Percentiles rank a stretch among this genome's conserved stretches.
Evolutionary conservation across 169 alveolate species (phyloP).

Genomic region (Cryptosporidium sp.): DNA sequence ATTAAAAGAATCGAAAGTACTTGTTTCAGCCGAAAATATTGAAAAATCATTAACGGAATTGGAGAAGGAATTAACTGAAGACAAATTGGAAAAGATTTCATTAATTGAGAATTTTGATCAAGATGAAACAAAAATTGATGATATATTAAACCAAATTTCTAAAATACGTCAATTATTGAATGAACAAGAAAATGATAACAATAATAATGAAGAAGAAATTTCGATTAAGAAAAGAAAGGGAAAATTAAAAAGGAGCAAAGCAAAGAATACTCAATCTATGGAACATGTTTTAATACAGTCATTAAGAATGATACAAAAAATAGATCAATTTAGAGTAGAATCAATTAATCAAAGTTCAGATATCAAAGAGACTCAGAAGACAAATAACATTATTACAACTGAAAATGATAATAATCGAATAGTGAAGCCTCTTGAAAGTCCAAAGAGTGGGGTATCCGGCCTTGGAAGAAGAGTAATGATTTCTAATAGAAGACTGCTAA

Average conservation of each 20-base stretch:
- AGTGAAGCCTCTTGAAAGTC: slow-evolving; percentile 1
- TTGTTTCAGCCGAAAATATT: not conserved
- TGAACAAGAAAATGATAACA: not conserved
- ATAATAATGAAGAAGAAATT: not conserved
- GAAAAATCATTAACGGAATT: slow-evolving; percentile 1
- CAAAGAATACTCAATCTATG: not conserved
- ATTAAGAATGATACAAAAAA: slow-evolving; percentile 28
- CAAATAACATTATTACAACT: not conserved
- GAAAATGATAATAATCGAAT: not conserved
- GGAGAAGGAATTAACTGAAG: not conserved
- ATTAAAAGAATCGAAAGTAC: not conserved
- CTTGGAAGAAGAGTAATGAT: slow-evolving; percentile 39
- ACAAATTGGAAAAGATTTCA: not conserved
- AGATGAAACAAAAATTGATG: not conserved
- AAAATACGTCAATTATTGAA: slow-evolving; percentile 6
- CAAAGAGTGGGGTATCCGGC: slow-evolving; percentile 27
- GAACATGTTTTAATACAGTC: slow-evolving; percentile 39
- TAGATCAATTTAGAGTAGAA: slow-evolving; percentile 33
- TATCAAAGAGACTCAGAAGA: not conserved
- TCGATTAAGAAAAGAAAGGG: slow-evolving; percentile 23
- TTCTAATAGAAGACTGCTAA: slow-evolving; percentile 43
- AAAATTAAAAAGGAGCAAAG: slow-evolving; percentile 25
- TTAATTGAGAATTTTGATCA: slow-evolving; percentile 4
- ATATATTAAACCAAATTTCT: not conserved
- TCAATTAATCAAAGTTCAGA: not conserved